A percentile compares a stretch with the other conserved stretches of the same genome.
phyloP scores from a whole-genome alignment of 2,329 filamentous ascomycete species.

The Fusarium dimerum region DNA sequence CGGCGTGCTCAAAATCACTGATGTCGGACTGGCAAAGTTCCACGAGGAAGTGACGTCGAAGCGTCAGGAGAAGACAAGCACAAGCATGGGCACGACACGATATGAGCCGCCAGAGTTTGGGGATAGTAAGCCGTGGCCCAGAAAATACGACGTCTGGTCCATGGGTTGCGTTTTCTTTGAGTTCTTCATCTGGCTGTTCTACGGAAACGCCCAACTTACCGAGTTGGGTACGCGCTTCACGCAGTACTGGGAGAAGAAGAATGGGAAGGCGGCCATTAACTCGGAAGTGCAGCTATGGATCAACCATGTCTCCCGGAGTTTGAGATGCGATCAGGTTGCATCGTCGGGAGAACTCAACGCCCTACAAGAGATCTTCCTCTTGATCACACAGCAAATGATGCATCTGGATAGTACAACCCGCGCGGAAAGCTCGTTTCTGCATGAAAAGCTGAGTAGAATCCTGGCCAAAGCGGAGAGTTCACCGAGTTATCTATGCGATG shows the following conservation, averaged over 20 bases:
- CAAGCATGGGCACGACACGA: not conserved
- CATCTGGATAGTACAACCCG: not conserved
- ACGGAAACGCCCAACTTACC: not conserved
- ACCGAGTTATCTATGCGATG: no score
- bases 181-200: conserved; percentile 2
- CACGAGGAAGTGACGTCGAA: not conserved
- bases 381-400: not conserved
- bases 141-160: conserved; percentile 2
- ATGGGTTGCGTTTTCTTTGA: conserved; percentile 1
- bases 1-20: not conserved
- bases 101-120: conserved; percentile 2
- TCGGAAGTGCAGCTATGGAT: not conserved
- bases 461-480: no score
- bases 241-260: not conserved
- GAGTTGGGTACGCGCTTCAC: not conserved
- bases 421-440: not conserved
- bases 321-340: not conserved
- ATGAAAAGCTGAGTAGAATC: not conserved
- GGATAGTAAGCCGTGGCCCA: not conserved
- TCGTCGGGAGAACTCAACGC: not conserved
- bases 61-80: not conserved
- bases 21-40: conserved; percentile 1
- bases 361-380: not conserved
- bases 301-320: not conserved
- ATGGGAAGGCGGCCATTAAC: not conserved